phyloP scores from a whole-genome alignment of 768 basidiomycete genomes.

The Rubroboletus pulcherrimus region DNA sequence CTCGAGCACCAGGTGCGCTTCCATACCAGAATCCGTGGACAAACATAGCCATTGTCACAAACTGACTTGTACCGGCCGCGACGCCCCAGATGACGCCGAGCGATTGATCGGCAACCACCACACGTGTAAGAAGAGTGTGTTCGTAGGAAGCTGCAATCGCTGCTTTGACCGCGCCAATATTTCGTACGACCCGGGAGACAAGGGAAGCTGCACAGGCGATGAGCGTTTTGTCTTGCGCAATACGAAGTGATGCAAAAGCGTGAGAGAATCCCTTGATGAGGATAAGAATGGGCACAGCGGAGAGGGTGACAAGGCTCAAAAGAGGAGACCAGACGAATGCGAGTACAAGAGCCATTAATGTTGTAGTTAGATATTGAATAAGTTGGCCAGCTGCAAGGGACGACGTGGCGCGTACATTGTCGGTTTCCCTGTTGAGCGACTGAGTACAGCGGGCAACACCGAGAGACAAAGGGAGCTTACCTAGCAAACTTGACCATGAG shows the following conservation, averaged over 20 bases:
- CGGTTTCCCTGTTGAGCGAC: conserved; percentile 69
- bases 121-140: conserved; percentile 42
- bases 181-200: conserved; percentile 69
- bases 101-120: conserved; percentile 45
- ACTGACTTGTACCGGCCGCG: conserved; percentile 65
- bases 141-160: conserved; percentile 75
- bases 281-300: conserved; percentile 79
- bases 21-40: conserved; percentile 98
- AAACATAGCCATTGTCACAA: conserved; percentile 88
- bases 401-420: conserved; percentile 83
- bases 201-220: conserved; percentile 72
- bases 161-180: conserved; percentile 89
- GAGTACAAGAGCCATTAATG: conserved; percentile 73
- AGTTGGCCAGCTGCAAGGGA: conserved; percentile 76
- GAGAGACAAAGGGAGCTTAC: conserved; percentile 34
- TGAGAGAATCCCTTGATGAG: conserved; percentile 77
- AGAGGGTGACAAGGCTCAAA: conserved; percentile 89
- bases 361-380: conserved; percentile 78
- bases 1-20: conserved; percentile 71
- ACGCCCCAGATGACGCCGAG: conserved; percentile 75
- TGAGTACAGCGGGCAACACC: background rate
- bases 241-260: conserved; percentile 59
- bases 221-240: conserved; percentile 62
- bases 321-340: conserved; percentile 77
- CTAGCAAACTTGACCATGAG: conserved; percentile 91